These are phyloP conservation scores for Parafenestella ontariensis DNA, from an alignment of 2,329 filamentous ascomycete species.

Conservation along the genomic window DNA sequence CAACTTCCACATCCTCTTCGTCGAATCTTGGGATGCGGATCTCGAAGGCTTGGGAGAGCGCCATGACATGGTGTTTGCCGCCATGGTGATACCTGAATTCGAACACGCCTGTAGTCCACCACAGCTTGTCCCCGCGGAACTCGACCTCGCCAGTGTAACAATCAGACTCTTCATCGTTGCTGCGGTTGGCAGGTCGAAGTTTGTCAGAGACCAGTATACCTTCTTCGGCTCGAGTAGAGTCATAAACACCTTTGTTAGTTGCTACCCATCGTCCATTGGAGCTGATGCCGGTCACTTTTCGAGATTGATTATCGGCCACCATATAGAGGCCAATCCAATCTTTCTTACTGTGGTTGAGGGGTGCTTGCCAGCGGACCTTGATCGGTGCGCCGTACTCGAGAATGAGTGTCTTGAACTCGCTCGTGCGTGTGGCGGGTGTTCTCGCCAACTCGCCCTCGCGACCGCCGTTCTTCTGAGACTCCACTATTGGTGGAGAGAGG, in stretches of 20 bases:
- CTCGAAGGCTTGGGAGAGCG: constrained; percentile 92
- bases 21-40: constrained; percentile 83
- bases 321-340: constrained; percentile 98
- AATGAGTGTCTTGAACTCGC: constrained; percentile 73
- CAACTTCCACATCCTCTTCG: constrained; percentile 70
- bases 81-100: constrained; percentile 98
- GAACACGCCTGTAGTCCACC: constrained; percentile 96
- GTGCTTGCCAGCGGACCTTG: constrained; percentile 88
- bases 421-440: constrained; percentile 66
- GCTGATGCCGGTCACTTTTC: constrained; percentile 81
- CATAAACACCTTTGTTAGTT: constrained; percentile 77
- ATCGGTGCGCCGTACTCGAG: constrained; percentile 93
- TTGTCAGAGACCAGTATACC: constrained; percentile 77
- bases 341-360: constrained; percentile 82
- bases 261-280: constrained; percentile 91
- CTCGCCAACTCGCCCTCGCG: constrained; percentile 76
- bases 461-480: constrained; percentile 68
- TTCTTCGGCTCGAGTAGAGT: constrained; percentile 74
- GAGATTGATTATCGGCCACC: constrained; percentile 89
- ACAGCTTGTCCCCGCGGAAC: constrained; percentile 91
- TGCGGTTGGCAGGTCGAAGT: constrained; percentile 55
- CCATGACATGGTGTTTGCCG: constrained; percentile 91
- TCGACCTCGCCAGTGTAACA: constrained; percentile 80
- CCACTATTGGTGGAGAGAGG: constrained; percentile 54
- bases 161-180: constrained; percentile 61